Evolutionary conservation across 2,329 filamentous ascomycete species (phyloP).

Genomic region (Aspergillus sp.): DNA sequence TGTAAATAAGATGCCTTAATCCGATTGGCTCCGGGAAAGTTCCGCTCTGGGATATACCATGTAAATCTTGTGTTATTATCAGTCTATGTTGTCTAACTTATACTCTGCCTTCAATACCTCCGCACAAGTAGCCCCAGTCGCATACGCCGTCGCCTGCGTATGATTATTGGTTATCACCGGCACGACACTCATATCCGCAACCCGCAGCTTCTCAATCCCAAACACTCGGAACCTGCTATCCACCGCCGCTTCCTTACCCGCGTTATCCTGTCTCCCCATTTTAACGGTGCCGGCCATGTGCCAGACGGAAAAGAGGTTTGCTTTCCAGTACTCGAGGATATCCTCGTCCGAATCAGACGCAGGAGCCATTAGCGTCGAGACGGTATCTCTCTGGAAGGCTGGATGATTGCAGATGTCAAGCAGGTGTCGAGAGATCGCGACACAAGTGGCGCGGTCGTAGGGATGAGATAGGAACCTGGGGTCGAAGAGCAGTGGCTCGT

Average conservation of each 20-base stretch:
- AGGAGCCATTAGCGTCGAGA: conserved; percentile 39
- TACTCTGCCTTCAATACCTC: conserved; percentile 46
- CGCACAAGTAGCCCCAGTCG: conserved; percentile 46
- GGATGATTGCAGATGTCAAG: conserved; percentile 39
- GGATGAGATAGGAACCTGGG: conserved; percentile 48
- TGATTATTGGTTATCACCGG: conserved; percentile 43
- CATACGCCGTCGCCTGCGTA: conserved; percentile 49
- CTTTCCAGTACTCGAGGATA: conserved; percentile 42
- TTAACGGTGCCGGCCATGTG: conserved; percentile 52
- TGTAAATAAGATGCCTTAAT: background rate
- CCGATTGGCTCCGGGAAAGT: no score
- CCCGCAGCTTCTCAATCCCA: conserved; percentile 33
- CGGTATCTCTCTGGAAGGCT: conserved; percentile 40
- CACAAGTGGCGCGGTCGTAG: conserved; percentile 48
- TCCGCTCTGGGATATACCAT: no score
- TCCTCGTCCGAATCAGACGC: conserved; percentile 48
- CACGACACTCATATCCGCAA: conserved; percentile 40
- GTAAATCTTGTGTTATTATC: background rate
- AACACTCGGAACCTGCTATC: conserved; percentile 38
- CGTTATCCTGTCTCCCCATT: conserved; percentile 44
- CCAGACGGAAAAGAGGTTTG: conserved; percentile 44
- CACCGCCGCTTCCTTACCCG: conserved; percentile 41
- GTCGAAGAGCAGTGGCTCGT: conserved; percentile 47
- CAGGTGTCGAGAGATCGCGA: conserved; percentile 44
- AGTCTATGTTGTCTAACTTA: conserved; percentile 18